phyloP scores from a whole-genome alignment of 2,329 filamentous ascomycete genomes.

The Scedosporium boydii region DNA sequence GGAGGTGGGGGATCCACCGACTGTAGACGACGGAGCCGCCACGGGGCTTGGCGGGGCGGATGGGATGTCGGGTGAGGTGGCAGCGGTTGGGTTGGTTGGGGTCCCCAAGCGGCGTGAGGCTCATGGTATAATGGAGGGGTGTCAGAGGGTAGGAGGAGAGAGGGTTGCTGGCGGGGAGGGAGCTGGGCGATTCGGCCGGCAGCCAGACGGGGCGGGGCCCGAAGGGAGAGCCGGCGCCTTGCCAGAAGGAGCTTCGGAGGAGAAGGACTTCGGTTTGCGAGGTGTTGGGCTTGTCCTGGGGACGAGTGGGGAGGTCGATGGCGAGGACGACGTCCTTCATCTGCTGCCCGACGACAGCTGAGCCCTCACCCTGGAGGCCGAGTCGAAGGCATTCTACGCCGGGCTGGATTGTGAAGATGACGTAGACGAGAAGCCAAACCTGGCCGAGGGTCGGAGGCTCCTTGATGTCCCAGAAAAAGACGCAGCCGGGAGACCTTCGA shows the following conservation, averaged over 20 bases:
- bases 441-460: conserved; percentile 36
- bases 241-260: conserved; percentile 55
- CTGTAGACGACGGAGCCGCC: conserved; percentile 67
- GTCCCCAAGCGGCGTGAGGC: conserved; percentile 27
- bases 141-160: conserved; percentile 38
- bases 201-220: conserved; percentile 55
- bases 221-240: conserved; percentile 58
- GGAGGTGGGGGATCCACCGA: conserved; percentile 66
- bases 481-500: conserved; percentile 39
- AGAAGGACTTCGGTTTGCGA: conserved; percentile 26
- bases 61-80: conserved; percentile 57
- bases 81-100: conserved; percentile 28
- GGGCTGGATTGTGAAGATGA: conserved; percentile 40
- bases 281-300: conserved; percentile 15
- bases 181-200: conserved; percentile 31
- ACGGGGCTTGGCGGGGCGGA: conserved; percentile 60
- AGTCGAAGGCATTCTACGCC: conserved; percentile 39
- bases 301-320: conserved; percentile 34
- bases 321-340: conserved; percentile 38
- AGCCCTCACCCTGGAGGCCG: conserved; percentile 28
- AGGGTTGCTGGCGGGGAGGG: conserved; percentile 23
- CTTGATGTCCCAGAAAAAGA: conserved; percentile 31
- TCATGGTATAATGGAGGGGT: conserved; percentile 36
- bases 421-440: conserved; percentile 43
- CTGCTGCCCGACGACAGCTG: conserved; percentile 25